Percentiles rank a stretch among this genome's conserved stretches.
These are phyloP conservation scores for Penicillium rolfsii DNA, from an alignment of 2,329 filamentous ascomycete species.

Conservation along the genomic window DNA sequence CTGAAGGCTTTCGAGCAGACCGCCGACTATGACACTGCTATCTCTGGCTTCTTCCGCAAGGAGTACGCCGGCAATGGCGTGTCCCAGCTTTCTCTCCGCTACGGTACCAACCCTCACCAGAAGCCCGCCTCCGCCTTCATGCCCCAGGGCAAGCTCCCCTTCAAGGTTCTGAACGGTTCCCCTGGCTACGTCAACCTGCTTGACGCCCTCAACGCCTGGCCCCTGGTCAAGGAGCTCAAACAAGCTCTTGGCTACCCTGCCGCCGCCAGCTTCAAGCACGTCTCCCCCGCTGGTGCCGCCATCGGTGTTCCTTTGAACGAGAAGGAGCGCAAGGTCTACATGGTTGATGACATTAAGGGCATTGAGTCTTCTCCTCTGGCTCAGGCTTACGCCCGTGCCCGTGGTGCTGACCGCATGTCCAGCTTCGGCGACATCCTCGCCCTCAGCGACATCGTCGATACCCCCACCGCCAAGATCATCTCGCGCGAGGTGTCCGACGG, in stretches of 20 bases:
- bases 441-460: slow-evolving; percentile 85
- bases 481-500: slow-evolving; percentile 97
- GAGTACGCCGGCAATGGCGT: slow-evolving; percentile 85
- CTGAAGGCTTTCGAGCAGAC: slow-evolving; percentile 99
- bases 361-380: slow-evolving; percentile 84
- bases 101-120: slow-evolving; percentile 97
- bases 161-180: slow-evolving; percentile 86
- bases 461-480: slow-evolving; percentile 95
- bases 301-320: slow-evolving; percentile 85
- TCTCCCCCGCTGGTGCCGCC: slow-evolving; percentile 93
- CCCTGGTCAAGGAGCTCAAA: slow-evolving; percentile 93
- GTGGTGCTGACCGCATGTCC: slow-evolving; percentile 97
- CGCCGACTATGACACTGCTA: slow-evolving; percentile 92
- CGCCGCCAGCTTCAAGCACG: slow-evolving; percentile 98
- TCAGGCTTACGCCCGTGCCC: slow-evolving; percentile 92
- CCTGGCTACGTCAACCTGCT: slow-evolving; percentile 98
- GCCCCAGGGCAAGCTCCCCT: slow-evolving; percentile 75
- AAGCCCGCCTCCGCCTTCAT: slow-evolving; percentile 90
- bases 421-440: slow-evolving; percentile 97
- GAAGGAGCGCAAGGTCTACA: slow-evolving; percentile 95
- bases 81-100: slow-evolving; percentile 84
- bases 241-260: slow-evolving; percentile 83
- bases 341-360: slow-evolving; percentile 92
- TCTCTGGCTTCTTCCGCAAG: slow-evolving; percentile 96
- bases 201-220: slow-evolving; percentile 95